These are phyloP conservation scores for Chaetomium olivaceum DNA, from an alignment of 2,329 filamentous ascomycete species.

Conservation along the genomic window DNA sequence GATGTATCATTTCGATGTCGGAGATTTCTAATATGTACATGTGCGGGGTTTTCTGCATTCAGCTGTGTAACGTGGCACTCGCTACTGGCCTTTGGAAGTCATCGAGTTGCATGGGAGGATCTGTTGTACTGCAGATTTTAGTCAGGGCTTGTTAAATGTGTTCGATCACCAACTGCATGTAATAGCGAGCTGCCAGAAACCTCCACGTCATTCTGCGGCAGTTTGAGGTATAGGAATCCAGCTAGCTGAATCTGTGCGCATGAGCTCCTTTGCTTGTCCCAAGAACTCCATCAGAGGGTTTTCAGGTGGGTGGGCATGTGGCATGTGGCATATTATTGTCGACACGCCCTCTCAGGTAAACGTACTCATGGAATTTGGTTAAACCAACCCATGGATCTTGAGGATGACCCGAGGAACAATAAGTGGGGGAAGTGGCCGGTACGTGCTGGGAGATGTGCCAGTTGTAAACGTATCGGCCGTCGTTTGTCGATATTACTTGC, in stretches of 20 bases:
- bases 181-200: background rate
- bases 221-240: background rate
- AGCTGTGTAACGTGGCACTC: slow-evolving; percentile 6
- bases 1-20: background rate
- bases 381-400: background rate
- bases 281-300: background rate
- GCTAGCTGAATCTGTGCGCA: background rate
- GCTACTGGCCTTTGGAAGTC: background rate
- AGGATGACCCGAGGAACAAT: background rate
- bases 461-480: background rate
- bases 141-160: background rate
- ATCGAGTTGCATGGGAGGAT: background rate
- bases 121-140: background rate
- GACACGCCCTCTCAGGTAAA: background rate
- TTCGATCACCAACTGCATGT: background rate
- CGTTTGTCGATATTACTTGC: background rate
- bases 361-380: background rate
- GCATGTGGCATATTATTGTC: background rate
- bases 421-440: background rate
- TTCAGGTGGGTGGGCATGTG: background rate
- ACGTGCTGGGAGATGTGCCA: background rate
- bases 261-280: background rate
- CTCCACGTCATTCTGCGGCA: background rate
- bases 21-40: background rate
- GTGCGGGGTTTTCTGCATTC: background rate